Evolutionary conservation across 169 alveolate genomes (phyloP).

Genomic region (Plasmodium berghei): DNA sequence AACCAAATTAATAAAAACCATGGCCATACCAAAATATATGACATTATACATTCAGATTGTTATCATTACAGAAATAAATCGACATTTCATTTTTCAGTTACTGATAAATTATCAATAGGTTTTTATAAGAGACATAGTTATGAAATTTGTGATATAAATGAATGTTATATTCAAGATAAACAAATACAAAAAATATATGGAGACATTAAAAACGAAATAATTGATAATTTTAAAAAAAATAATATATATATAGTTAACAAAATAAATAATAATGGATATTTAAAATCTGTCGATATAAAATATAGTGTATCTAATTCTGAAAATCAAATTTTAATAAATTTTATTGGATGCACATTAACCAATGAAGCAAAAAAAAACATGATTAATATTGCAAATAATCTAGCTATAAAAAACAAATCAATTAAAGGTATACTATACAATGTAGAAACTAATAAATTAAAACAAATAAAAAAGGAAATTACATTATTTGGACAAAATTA

Average conservation of each 20-base stretch:
- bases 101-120: slow-evolving; percentile 59
- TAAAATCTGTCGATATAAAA: slow-evolving; percentile 72
- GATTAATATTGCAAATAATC: slow-evolving; percentile 32
- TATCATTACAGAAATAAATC: slow-evolving; percentile 75
- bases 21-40: slow-evolving; percentile 40
- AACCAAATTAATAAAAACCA: neutral
- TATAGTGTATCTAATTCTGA: slow-evolving; percentile 25
- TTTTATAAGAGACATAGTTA: slow-evolving; percentile 58
- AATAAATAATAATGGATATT: slow-evolving; percentile 75
- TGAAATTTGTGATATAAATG: slow-evolving; percentile 67
- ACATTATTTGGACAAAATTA: slow-evolving; percentile 62
- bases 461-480: slow-evolving; percentile 65
- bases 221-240: slow-evolving; percentile 61
- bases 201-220: slow-evolving; percentile 70
- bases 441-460: slow-evolving; percentile 66
- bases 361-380: slow-evolving; percentile 41
- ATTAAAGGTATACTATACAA: slow-evolving; percentile 70
- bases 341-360: slow-evolving; percentile 38
- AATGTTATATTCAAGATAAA: slow-evolving; percentile 72
- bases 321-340: slow-evolving; percentile 57
- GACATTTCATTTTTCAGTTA: slow-evolving; percentile 54
- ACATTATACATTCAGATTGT: slow-evolving; percentile 45
- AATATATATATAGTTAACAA: slow-evolving; percentile 71
- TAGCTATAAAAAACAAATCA: slow-evolving; percentile 37
- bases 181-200: slow-evolving; percentile 54